Base-by-base conservation (phyloP, 176 grass and related monocot species). In the Microstegium vimineum region DNA sequence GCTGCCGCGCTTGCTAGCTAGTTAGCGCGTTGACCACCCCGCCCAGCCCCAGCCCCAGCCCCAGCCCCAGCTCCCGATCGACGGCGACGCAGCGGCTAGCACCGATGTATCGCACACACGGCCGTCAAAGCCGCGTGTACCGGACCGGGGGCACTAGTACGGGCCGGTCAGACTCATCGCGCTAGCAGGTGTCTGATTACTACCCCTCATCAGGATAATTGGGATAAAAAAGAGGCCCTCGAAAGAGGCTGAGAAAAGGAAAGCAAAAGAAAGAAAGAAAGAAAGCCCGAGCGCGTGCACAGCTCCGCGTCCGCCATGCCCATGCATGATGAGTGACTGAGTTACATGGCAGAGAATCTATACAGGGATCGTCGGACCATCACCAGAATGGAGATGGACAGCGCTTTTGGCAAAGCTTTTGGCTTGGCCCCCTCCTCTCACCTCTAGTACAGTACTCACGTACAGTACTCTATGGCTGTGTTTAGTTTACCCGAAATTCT, bases 41-140 rank as follows among this genome's bases (percentile, higher is more conserved):
- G 1, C 40, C 10, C 40, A 42, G 10, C 40, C 14, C 14, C 43
- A 1, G 14, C 38, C 33, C 33, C 33, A 33, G 33, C 33, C 33
- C 33, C 33, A 33, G 4, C 33, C 4, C 2, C 38, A 41, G 38
- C 38, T 15, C 14, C 14, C 14, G 14, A 10, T 2, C 18, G 66
- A 70, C 40, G 69, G 69, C 69, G 69, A 71, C 69, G 69, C 69
- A 16, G 40, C 12, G 7, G 36, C 66, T 1, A 41, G 23, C 40
- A 6, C 6, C n/a, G 66, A 41, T 25, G n/a, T n/a, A n/a, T n/a
- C n/a, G n/a, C 37, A 12, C 68, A 42, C 37, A 15, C 5, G 37
- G 68, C 38, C 68, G 37, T 70, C 68, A 42, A 70, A 70, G n/a
- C 68, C 68, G 68, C 68, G 68, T 70, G 68, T 70, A 5, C 12